Percentiles rank a stretch among this genome's conserved stretches.
Conservation (phyloP, 2,329 filamentous ascomycete species). For the Aspergillus brunneoviolaceus region DNA sequence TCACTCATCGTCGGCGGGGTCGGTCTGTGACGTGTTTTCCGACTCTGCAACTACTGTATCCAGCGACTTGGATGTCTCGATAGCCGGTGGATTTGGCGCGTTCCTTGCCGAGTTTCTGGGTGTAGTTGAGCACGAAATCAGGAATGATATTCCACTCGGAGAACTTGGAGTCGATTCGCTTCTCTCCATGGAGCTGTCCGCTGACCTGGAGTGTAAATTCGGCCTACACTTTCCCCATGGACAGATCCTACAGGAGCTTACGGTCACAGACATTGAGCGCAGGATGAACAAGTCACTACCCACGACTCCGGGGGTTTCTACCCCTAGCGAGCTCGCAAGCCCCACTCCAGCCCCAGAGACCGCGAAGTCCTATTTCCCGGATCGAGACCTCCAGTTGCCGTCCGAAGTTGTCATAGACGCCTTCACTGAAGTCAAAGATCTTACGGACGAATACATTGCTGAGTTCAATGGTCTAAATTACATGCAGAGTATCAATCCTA, state of each 20-base stretch:
- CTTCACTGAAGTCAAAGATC: constrained; percentile 15
- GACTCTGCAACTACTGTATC: too few species aligned
- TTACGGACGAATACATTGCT: constrained; percentile 28
- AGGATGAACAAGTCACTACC: too few species aligned
- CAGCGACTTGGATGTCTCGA: too few species aligned
- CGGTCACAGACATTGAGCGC: too few species aligned
- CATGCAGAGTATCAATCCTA: constrained; percentile 23
- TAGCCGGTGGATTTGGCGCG: too few species aligned
- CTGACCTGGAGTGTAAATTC: not conserved
- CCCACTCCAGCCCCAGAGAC: not conserved
- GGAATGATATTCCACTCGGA: too few species aligned
- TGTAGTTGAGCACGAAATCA: too few species aligned
- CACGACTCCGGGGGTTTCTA: not conserved
- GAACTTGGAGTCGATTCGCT: too few species aligned
- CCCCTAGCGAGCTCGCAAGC: not conserved
- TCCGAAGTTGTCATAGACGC: constrained; percentile 21
- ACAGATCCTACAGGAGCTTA: not conserved
- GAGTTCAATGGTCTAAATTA: constrained; percentile 22
- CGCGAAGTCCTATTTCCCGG: not conserved
- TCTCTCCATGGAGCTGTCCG: not conserved
- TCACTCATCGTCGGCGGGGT: not conserved
- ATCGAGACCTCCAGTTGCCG: not conserved
- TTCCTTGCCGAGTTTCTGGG: too few species aligned
- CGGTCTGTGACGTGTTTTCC: not conserved
- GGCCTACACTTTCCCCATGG: not conserved